These are phyloP conservation scores for Ustilago curta DNA, from an alignment of 1,284 basidiomycete species.

Conservation along the genomic window DNA sequence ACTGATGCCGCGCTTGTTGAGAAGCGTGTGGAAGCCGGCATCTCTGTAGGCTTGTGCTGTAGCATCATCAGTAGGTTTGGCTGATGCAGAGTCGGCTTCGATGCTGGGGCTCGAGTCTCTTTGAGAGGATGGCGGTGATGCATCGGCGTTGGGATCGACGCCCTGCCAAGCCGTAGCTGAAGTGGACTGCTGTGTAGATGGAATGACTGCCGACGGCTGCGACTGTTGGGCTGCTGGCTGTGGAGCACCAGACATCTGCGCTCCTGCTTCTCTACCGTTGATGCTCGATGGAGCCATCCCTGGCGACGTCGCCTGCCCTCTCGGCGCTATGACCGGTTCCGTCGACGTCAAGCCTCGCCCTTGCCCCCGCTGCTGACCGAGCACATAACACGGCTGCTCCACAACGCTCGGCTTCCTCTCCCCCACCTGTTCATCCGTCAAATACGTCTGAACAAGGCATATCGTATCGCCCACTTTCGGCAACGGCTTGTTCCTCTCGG, in stretches of 20 bases:
- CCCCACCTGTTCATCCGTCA: constrained; percentile 29
- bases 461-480: constrained; percentile 28
- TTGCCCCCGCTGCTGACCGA: constrained; percentile 5
- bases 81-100: not conserved
- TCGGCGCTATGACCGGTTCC: no score
- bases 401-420: constrained; percentile 16
- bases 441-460: constrained; percentile 32
- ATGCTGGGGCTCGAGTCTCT: not conserved
- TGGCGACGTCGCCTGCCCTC: no score
- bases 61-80: not conserved
- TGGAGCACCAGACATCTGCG: no score
- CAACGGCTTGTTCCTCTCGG: constrained; percentile 15
- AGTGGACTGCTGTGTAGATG: not conserved
- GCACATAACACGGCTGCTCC: constrained; percentile 23
- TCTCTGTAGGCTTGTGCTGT: not conserved
- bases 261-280: not conserved
- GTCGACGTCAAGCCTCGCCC: not conserved
- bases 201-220: not conserved
- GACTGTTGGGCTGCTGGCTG: not conserved
- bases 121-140: not conserved
- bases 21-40: not conserved
- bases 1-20: constrained; percentile 7
- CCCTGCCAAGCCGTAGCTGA: not conserved
- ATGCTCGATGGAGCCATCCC: not conserved
- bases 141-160: not conserved